phyloP scores from a whole-genome alignment of 2,329 filamentous ascomycete genomes.

The Nothophaeocryptopus gaeumannii region DNA sequence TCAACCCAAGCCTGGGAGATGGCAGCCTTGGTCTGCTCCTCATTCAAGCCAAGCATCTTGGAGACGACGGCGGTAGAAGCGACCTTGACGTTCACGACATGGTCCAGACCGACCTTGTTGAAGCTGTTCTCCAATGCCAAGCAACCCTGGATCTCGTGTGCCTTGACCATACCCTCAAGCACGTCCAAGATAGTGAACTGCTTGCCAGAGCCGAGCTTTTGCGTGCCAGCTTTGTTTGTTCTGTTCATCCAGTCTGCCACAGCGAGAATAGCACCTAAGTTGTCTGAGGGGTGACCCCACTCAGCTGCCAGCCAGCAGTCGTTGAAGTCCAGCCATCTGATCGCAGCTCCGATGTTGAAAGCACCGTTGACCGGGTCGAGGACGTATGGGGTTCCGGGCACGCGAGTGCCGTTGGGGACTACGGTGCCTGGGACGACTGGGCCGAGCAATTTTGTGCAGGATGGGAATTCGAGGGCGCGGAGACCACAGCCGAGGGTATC shows the following conservation, averaged over 20 bases:
- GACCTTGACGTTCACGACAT: conserved; percentile 97
- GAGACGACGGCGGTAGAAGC: conserved; percentile 91
- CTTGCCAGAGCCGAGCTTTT: conserved; percentile 65
- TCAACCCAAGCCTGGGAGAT: conserved; percentile 98
- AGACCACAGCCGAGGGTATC: conserved; percentile 96
- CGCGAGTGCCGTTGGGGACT: conserved; percentile 87
- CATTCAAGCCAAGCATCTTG: conserved; percentile 86
- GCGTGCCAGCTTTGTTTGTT: conserved; percentile 81
- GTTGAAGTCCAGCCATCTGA: conserved; percentile 99
- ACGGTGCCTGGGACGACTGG: conserved; percentile 85
- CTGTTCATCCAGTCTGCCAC: conserved; percentile 97
- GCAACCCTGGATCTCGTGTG: conserved; percentile 97
- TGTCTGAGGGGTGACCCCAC: conserved; percentile 98
- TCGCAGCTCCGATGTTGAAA: conserved; percentile 99
- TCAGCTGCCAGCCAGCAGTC: conserved; percentile 99
- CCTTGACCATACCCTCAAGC: conserved; percentile 92
- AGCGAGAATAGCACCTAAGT: conserved; percentile 92
- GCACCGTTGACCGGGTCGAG: conserved; percentile 93
- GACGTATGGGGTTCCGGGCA: conserved; percentile 88
- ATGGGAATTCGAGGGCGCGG: conserved; percentile 90
- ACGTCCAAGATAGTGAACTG: conserved; percentile 86
- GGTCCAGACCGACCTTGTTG: conserved; percentile 98
- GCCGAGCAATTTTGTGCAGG: conserved; percentile 92
- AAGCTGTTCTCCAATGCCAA: conserved; percentile 95
- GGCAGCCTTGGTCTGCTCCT: conserved; percentile 89